These are phyloP conservation scores for Schizosaccharomyces lindneri DNA, from an alignment of 805 yeast genomes.

Conservation along the genomic window DNA sequence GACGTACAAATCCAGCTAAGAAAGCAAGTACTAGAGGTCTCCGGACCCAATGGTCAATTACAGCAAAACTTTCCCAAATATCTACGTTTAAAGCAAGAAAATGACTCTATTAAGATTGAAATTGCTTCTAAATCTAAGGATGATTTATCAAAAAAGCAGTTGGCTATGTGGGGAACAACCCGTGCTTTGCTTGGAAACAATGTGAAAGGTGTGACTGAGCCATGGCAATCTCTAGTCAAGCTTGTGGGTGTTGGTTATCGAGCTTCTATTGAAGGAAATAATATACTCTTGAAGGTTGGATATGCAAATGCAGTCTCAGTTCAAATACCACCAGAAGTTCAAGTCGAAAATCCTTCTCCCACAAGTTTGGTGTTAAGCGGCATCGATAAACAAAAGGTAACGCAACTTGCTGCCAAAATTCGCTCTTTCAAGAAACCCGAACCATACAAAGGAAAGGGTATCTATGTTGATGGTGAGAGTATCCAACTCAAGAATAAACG, in stretches of 20 bases:
- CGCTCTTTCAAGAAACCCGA: constrained; percentile 85
- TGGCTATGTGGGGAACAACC: constrained; percentile 86
- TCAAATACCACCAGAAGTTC: constrained; percentile 50
- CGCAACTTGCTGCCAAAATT: constrained; percentile 65
- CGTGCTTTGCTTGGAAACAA: constrained; percentile 57
- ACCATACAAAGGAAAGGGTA: constrained; percentile 96
- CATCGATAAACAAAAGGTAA: constrained; percentile 63
- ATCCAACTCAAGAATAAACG: constrained; percentile 48
- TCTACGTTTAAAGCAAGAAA: not conserved
- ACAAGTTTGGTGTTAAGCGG: constrained; percentile 74
- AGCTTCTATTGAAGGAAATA: constrained; percentile 41
- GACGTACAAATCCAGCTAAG: not conserved
- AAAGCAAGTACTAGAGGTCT: not conserved
- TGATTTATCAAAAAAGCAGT: constrained; percentile 32
- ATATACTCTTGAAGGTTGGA: constrained; percentile 51
- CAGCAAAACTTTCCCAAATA: not conserved
- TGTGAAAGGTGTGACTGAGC: constrained; percentile 73
- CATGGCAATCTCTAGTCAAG: constrained; percentile 65
- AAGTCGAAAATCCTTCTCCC: constrained; percentile 58
- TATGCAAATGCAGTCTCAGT: constrained; percentile 59
- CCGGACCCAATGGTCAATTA: not conserved
- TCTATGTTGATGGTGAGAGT: constrained; percentile 75
- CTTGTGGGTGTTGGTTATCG: constrained; percentile 95
- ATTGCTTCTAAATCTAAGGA: not conserved
- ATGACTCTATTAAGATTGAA: not conserved